Conservation (phyloP, 768 basidiomycete genomes). For the Auriscalpium orientale region DNA sequence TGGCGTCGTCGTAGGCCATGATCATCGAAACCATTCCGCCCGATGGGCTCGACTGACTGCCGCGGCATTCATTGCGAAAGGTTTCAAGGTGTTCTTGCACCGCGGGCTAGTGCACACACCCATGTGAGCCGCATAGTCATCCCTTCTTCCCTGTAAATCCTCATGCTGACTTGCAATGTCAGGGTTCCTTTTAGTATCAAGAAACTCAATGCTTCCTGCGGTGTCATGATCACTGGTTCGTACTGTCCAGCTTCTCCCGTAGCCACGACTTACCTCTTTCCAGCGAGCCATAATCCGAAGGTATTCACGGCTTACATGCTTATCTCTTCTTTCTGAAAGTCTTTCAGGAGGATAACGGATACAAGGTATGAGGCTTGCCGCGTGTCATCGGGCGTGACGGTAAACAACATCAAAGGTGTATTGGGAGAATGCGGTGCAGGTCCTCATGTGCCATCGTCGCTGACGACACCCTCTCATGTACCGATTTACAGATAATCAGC, state of each 20-base stretch:
- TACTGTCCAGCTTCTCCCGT: background rate
- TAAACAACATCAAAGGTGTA: slow-evolving; percentile 48
- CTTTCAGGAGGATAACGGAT: slow-evolving; percentile 74
- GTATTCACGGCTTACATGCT: slow-evolving; percentile 25
- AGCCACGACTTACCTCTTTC: background rate
- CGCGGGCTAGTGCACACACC: slow-evolving; percentile 74
- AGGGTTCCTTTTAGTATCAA: slow-evolving; percentile 80
- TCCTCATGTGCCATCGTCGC: slow-evolving; percentile 19
- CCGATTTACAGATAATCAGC: slow-evolving; percentile 57
- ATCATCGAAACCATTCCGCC: slow-evolving; percentile 76
- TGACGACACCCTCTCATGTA: background rate
- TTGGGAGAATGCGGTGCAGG: slow-evolving; percentile 86
- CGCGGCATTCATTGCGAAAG: slow-evolving; percentile 53
- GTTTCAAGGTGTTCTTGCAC: slow-evolving; percentile 63
- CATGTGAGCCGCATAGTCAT: slow-evolving; percentile 37
- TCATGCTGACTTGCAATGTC: background rate
- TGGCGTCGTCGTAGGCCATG: slow-evolving; percentile 80
- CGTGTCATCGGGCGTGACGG: background rate
- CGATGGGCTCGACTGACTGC: slow-evolving; percentile 75
- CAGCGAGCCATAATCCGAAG: slow-evolving; percentile 87
- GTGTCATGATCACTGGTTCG: slow-evolving; percentile 84
- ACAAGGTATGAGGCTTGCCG: slow-evolving; percentile 46
- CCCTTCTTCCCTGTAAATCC: background rate
- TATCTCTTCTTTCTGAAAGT: background rate
- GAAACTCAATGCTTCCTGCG: slow-evolving; percentile 60